Percentiles rank a stretch among this genome's conserved stretches.
These are phyloP conservation scores for Brassica balearica DNA, from an alignment of 441 rosid species.

Conservation along the genomic window DNA sequence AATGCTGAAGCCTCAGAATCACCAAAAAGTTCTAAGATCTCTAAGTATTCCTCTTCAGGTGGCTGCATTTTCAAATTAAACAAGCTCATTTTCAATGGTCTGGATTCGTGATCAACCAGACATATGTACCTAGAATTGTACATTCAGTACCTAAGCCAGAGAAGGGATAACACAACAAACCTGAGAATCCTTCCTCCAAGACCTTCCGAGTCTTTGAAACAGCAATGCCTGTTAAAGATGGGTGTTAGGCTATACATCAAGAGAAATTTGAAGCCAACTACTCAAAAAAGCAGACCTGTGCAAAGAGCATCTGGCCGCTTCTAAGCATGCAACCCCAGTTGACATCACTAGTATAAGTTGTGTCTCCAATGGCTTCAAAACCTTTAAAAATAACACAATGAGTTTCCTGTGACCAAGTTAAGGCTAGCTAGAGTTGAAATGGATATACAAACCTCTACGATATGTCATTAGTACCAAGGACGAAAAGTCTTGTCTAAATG, in stretches of 20 bases:
- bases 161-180: slow-evolving; percentile 41
- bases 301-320: slow-evolving; percentile 96
- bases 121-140: slow-evolving; percentile 42
- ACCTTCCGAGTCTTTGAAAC: slow-evolving; percentile 80
- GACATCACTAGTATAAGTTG: slow-evolving; percentile 78
- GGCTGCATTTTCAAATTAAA: slow-evolving; percentile 85
- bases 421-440: slow-evolving; percentile 12
- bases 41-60: slow-evolving; percentile 63
- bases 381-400: slow-evolving; percentile 52
- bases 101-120: slow-evolving; percentile 12
- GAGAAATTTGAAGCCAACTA: background rate
- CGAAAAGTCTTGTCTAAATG: slow-evolving; percentile 71
- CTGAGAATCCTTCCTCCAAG: slow-evolving; percentile 76
- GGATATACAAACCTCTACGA: slow-evolving; percentile 73
- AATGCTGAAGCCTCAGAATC: slow-evolving; percentile 75
- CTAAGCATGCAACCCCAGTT: slow-evolving; percentile 99
- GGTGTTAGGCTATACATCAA: background rate
- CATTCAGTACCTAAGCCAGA: slow-evolving; percentile 47
- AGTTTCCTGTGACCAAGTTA: slow-evolving; percentile 1
- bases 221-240: slow-evolving; percentile 70
- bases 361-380: slow-evolving; percentile 75
- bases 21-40: slow-evolving; percentile 80
- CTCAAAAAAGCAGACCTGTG: slow-evolving; percentile 59
- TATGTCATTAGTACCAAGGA: slow-evolving; percentile 76
- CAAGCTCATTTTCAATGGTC: slow-evolving; percentile 53